These are phyloP conservation scores for Talaromyces sp. DNA, from an alignment of 2,329 filamentous ascomycete genomes.

Conservation along the genomic window DNA sequence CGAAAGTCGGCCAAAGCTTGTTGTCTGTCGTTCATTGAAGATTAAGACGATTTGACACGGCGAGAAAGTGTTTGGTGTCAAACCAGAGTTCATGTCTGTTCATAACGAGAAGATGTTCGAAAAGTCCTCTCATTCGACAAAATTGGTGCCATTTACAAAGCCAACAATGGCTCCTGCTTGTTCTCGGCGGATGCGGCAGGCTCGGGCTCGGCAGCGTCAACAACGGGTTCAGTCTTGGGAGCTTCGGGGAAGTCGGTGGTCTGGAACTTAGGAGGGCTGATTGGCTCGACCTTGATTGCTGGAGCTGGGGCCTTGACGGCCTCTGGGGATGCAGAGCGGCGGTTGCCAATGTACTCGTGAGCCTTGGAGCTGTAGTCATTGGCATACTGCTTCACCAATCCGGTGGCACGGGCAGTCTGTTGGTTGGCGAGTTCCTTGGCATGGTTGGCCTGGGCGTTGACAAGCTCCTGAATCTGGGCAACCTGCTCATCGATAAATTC, in stretches of 20 bases:
- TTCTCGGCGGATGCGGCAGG: slow-evolving; percentile 25
- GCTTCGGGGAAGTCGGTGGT: slow-evolving; percentile 51
- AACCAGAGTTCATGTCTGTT: neutral
- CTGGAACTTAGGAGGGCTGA: slow-evolving; percentile 35
- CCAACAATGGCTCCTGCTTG: slow-evolving; percentile 35
- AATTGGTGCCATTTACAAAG: slow-evolving; percentile 15
- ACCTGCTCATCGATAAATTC: slow-evolving; percentile 62
- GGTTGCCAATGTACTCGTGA: slow-evolving; percentile 49
- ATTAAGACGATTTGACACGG: neutral
- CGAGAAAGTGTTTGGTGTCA: neutral
- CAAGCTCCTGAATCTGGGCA: slow-evolving; percentile 51
- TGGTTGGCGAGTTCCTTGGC: slow-evolving; percentile 59
- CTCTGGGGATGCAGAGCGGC: slow-evolving; percentile 34
- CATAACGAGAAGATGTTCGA: neutral
- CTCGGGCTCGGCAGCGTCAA: slow-evolving; percentile 20
- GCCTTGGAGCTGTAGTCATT: slow-evolving; percentile 60
- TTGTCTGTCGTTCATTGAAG: neutral
- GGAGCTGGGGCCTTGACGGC: slow-evolving; percentile 37
- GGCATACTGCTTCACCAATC: slow-evolving; percentile 57
- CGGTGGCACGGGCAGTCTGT: slow-evolving; percentile 57
- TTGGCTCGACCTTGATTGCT: slow-evolving; percentile 38
- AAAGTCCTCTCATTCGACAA: neutral
- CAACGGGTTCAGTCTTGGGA: slow-evolving; percentile 38
- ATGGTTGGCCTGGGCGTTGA: slow-evolving; percentile 58
- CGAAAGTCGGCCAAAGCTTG: neutral